Conservation (phyloP, 2,329 filamentous ascomycete species). For the Fusarium metavorans region DNA sequence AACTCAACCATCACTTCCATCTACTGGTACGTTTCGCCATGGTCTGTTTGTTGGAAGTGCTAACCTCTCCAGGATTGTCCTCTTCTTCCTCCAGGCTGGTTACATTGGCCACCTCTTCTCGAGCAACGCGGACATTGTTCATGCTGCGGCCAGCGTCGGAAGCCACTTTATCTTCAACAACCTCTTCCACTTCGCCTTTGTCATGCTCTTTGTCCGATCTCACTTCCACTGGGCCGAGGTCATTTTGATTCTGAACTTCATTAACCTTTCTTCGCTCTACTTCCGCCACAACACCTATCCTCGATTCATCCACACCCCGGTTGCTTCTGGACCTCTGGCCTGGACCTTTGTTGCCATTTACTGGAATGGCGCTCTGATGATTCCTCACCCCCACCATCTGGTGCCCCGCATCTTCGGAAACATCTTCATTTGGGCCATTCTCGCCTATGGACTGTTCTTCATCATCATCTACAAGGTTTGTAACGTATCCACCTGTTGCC, state of each 20-base stretch:
- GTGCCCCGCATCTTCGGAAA: constrained; percentile 86
- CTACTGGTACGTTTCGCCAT: constrained; percentile 74
- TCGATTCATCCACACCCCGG: constrained; percentile 80
- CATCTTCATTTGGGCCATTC: constrained; percentile 86
- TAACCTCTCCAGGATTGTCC: constrained; percentile 67
- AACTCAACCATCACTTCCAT: constrained; percentile 74
- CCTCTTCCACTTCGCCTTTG: constrained; percentile 82
- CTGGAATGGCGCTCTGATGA: constrained; percentile 88
- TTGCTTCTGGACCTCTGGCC: constrained; percentile 80
- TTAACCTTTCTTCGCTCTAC: constrained; percentile 83
- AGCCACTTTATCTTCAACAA: constrained; percentile 90
- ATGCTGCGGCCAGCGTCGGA: constrained; percentile 80
- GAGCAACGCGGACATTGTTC: constrained; percentile 70
- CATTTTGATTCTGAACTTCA: constrained; percentile 82
- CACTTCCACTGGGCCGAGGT: constrained; percentile 83
- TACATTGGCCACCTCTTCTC: constrained; percentile 85
- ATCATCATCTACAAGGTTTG: constrained; percentile 77
- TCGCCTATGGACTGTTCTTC: constrained; percentile 83
- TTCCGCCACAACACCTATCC: constrained; percentile 81
- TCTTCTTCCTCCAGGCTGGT: constrained; percentile 80
- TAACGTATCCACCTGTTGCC: constrained; percentile 6
- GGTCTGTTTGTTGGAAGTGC: background rate
- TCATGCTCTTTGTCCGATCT: constrained; percentile 83
- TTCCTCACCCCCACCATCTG: constrained; percentile 74
- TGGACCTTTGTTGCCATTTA: constrained; percentile 90